These are phyloP conservation scores for Aphanomyces cochlioides DNA, from an alignment of 352 stramenopile genomes.

Conservation along the genomic window DNA sequence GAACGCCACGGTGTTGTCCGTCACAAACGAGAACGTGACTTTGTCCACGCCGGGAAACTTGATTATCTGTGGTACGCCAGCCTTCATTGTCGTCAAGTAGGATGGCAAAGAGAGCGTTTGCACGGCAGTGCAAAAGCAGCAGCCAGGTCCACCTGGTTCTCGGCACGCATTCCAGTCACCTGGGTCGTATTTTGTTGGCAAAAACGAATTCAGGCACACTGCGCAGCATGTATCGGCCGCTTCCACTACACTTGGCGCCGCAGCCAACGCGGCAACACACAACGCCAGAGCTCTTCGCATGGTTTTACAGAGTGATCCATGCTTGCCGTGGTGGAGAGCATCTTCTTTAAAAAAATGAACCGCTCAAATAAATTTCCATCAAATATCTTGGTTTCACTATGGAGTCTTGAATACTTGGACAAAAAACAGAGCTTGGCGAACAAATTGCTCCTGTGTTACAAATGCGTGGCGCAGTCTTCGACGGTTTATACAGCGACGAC, in stretches of 20 bases:
- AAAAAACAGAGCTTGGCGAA: too few species aligned
- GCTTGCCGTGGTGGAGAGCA: too few species aligned
- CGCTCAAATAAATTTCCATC: too few species aligned
- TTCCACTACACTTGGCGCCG: neutral
- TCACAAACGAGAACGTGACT: slow-evolving; percentile 11
- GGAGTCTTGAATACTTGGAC: too few species aligned
- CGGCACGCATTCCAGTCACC: slow-evolving; percentile 4
- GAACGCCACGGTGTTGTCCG: neutral
- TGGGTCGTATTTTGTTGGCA: slow-evolving; percentile 13
- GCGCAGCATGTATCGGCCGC: slow-evolving; percentile 11
- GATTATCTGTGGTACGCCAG: slow-evolving; percentile 3
- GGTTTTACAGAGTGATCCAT: neutral
- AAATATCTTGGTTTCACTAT: too few species aligned
- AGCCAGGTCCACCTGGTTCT: neutral
- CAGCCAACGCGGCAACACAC: neutral
- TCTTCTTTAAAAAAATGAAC: too few species aligned
- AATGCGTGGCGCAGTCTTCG: too few species aligned
- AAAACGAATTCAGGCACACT: slow-evolving; percentile 9
- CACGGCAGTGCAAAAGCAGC: slow-evolving; percentile 22
- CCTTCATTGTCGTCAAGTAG: neutral
- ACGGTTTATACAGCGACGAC: too few species aligned
- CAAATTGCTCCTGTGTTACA: too few species aligned
- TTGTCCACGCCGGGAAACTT: slow-evolving; percentile 13
- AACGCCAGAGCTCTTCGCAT: too few species aligned
- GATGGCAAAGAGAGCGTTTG: slow-evolving; percentile 15